Base-by-base conservation (phyloP, 108 stramenopile species). In the Schizochytrium sp. region DNA sequence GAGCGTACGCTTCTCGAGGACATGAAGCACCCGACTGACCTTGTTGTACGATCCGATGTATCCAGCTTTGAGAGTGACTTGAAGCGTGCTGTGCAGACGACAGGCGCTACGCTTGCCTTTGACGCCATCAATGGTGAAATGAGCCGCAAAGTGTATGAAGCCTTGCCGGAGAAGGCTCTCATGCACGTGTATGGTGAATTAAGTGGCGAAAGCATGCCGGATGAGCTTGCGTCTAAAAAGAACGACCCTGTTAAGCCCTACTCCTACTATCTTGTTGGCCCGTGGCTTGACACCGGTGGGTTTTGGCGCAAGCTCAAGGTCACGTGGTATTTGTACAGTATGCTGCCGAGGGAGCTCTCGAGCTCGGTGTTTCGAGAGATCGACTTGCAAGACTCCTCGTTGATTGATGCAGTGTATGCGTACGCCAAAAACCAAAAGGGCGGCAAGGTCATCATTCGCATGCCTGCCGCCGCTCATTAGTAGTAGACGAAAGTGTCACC, bases 71-170 rank as follows among this genome's bases (percentile, higher is more conserved):
- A 92, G 92, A 87, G 87, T 5, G 89, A 91, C 57, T 88, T 94
- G 5, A 90, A 90, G 59, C 63, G 55, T 72, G 91, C 91, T 57
- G 87, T 95, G 25, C 72, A 92, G 53, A 93, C 93, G 60, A 72
- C 92, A 18, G 92, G 88, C 4, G 91, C 91, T 5, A 93, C 92
- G 5, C 88, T 89, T 48, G 94, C 94, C 23, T 95, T 95, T 87
- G 95, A 95, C 90, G 93, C 94, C 5, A 92, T 94, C 14, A 71
- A 89, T 23, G 94, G 94, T 19, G 87, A 69, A 12, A 91, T 91
- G 91, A 88, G 91, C 14, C 93, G 93, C 44, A 89, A 90, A 88
- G 44, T 95, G 21, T 34, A 94, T 83, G 89, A 89, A 34, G 53
- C 25, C 14, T n/a, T 95, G 90, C 94, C 94, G 18, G 4, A 19